Evolutionary conservation across 805 yeast species (phyloP).

Genomic region (Ogataea glucozyma): DNA sequence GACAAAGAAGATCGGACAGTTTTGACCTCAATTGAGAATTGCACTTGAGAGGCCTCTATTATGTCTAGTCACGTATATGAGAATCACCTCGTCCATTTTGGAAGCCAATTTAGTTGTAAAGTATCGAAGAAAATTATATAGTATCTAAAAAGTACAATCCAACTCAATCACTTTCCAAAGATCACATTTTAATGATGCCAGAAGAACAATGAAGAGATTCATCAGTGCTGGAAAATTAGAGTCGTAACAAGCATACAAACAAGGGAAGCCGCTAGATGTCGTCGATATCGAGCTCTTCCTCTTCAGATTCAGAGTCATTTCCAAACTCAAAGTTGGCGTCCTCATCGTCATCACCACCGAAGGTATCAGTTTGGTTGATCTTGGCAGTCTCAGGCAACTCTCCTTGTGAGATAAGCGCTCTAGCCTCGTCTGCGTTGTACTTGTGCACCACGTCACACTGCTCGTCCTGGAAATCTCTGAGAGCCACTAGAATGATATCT

Average conservation of each 20-base stretch:
- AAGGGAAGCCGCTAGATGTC: constrained; percentile 64
- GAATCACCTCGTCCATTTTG: constrained; percentile 1
- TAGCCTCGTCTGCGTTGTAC: constrained; percentile 96
- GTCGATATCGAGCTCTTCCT: constrained; percentile 85
- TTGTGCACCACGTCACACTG: constrained; percentile 98
- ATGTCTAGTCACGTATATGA: neutral
- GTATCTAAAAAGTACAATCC: constrained; percentile 2
- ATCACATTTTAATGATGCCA: neutral
- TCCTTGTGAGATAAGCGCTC: constrained; percentile 92
- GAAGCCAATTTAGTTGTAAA: neutral
- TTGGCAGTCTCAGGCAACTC: constrained; percentile 97
- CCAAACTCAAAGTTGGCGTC: constrained; percentile 99
- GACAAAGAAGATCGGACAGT: constrained; percentile 62
- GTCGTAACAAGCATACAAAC: constrained; percentile 5
- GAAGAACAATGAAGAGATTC: neutral
- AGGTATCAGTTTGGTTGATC: constrained; percentile 96
- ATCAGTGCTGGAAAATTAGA: constrained; percentile 3
- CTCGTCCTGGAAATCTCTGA: constrained; percentile 98
- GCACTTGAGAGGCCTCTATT: neutral
- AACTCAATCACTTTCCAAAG: neutral
- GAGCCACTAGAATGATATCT: constrained; percentile 91
- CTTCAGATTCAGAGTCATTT: constrained; percentile 80
- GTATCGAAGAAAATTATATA: neutral
- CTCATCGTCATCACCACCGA: constrained; percentile 94
- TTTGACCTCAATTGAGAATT: constrained; percentile 47